phyloP scores from a whole-genome alignment of 2,329 filamentous ascomycete species.

The Simplicillium aogashimaense region DNA sequence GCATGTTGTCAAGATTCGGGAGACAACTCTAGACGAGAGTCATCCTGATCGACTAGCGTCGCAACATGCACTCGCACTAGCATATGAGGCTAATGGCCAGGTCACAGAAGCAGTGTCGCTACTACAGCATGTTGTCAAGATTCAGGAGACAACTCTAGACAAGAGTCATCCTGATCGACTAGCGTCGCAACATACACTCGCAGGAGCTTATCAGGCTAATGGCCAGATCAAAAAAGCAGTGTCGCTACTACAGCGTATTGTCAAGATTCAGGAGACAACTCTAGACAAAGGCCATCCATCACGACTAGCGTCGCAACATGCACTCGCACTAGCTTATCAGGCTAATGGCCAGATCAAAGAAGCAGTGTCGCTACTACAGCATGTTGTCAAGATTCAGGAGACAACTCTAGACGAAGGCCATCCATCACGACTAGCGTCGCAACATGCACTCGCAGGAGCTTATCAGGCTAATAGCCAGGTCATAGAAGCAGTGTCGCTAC shows the following conservation, averaged over 20 bases:
- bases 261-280: neutral
- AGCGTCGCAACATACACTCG: conserved; percentile 1
- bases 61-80: conserved; percentile 4
- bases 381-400: neutral
- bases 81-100: conserved; percentile 4
- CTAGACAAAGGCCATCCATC: conserved; percentile 2
- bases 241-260: neutral
- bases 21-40: neutral
- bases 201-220: conserved; percentile 1
- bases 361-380: conserved; percentile 1
- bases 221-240: conserved; percentile 1
- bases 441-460: conserved; percentile 4
- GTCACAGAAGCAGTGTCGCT: conserved; percentile 1
- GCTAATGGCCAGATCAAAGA: conserved; percentile 2
- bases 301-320: conserved; percentile 2
- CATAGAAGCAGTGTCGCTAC: neutral
- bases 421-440: conserved; percentile 2
- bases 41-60: conserved; percentile 4
- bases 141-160: neutral
- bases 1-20: conserved; percentile 2
- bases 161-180: conserved; percentile 3
- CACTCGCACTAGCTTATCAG: conserved; percentile 4
- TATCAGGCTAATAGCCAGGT: neutral
- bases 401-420: conserved; percentile 1
- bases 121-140: conserved; percentile 3